Base-by-base conservation (phyloP, 352 stramenopile genomes). In the Phytophthora nicotianae region DNA sequence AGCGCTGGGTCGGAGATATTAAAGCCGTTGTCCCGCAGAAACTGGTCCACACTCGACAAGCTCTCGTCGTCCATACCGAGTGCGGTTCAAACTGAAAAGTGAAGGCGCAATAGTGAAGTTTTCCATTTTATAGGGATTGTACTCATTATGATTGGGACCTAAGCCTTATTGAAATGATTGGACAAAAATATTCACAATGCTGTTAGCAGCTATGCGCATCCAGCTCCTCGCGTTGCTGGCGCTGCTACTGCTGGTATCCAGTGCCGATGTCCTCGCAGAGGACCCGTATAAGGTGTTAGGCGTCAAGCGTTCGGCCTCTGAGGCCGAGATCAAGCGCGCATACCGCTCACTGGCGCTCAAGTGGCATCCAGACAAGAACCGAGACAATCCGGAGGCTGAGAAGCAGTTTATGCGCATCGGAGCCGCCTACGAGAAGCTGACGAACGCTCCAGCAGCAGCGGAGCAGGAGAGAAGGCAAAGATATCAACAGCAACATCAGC, bases 341-440 rank as follows among this genome's bases (percentile, higher is more conserved):
- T 97, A 97, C 54, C 78, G 88, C 4, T 72, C 81, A 37, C 62
- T 97, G 24, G 89, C 91, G 23, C 71, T 97, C 37, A 96, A 97
- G 59, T 95, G 86, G 78, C 91, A 97, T 54, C 91, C 91, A 4
- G 91, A 97, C 72, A 97, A 97, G 75, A 93, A 93, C 51, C 75
- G 57, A 32, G 77, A 74, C 3, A 86, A 91, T 50, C 72, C 81
- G 1, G 43, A 88, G 9, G 86, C 86, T 0, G 79, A 91, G 65
- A 61, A 86, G 41, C 65, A 91, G 62, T 95, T 95, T 46, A 83
- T 93, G 80, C 79, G 78, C 38, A 86, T 95, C 49, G 74, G 79
- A 21, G 69, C 69, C 4, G 86, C 86, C 0, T 95, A 95, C 68
- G 83, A 95, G 47, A 66, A 68, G 43, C 59, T 95, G 10, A 80